These are phyloP conservation scores for Exophiala alcalophila DNA, from an alignment of 2,329 filamentous ascomycete species.

Conservation along the genomic window DNA sequence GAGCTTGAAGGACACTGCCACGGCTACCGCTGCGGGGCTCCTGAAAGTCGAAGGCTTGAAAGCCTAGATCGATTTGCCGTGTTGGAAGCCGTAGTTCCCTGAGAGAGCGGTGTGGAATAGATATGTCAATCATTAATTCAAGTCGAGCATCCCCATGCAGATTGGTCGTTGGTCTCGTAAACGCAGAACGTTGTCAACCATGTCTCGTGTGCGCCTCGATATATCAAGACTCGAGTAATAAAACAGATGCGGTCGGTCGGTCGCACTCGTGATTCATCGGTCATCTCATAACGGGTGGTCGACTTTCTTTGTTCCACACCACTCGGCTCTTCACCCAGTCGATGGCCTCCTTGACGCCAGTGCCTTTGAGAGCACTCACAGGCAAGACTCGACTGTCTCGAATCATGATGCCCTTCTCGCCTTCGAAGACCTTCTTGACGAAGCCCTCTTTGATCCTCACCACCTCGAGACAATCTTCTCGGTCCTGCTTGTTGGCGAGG, in stretches of 20 bases:
- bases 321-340: slow-evolving; percentile 92
- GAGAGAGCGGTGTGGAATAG: no score
- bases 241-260: no score
- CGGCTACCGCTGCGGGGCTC: slow-evolving; percentile 8
- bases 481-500: slow-evolving; percentile 94
- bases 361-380: slow-evolving; percentile 76
- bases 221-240: no score
- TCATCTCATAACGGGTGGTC: slow-evolving; percentile 90
- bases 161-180: no score
- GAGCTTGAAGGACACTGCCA: slow-evolving; percentile 6
- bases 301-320: slow-evolving; percentile 92
- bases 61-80: no score
- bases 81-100: no score
- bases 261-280: no score
- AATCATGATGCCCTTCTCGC: slow-evolving; percentile 80
- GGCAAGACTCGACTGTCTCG: slow-evolving; percentile 88
- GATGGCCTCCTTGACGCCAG: slow-evolving; percentile 89
- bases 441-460: slow-evolving; percentile 95
- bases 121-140: no score
- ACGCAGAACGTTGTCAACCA: background rate
- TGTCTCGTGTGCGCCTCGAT: no score
- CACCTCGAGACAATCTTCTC: slow-evolving; percentile 96
- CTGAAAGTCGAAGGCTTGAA: slow-evolving; percentile 15
- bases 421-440: slow-evolving; percentile 92
- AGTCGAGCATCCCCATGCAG: no score